A percentile compares a stretch with the other conserved stretches of the same genome.
Conservation (phyloP, 345 rosid species). For the Alliaria petiolata region DNA sequence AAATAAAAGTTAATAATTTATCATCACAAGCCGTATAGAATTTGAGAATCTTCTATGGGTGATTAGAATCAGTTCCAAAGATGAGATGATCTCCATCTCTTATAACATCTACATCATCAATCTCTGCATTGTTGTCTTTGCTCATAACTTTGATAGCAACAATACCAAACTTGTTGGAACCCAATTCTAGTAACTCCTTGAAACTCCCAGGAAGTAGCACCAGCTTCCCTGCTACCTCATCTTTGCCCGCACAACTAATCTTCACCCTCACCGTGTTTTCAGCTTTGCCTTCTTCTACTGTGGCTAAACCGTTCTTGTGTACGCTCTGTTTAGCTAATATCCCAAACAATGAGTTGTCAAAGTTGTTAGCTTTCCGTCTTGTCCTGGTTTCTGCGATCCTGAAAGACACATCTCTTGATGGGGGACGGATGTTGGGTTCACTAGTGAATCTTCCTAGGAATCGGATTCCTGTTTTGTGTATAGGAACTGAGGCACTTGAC, state of each 20-base stretch:
- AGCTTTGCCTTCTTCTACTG: constrained; percentile 25
- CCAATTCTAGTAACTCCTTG: constrained; percentile 56
- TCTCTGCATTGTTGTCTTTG: constrained; percentile 58
- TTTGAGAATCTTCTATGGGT: not conserved
- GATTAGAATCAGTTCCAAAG: constrained; percentile 31
- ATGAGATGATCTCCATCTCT: constrained; percentile 85
- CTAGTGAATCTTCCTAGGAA: constrained; percentile 68
- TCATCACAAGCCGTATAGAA: not conserved
- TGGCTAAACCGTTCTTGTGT: constrained; percentile 35
- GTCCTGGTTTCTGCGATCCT: constrained; percentile 39
- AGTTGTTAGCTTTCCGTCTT: constrained; percentile 55
- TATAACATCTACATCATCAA: constrained; percentile 63
- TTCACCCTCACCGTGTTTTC: constrained; percentile 47
- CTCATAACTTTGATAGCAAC: constrained; percentile 41
- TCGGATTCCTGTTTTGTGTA: constrained; percentile 40
- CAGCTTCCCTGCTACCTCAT: constrained; percentile 48
- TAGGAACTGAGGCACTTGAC: constrained; percentile 40
- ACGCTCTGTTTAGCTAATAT: constrained; percentile 49
- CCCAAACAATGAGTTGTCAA: constrained; percentile 73
- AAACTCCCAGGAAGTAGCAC: constrained; percentile 58
- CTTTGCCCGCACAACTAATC: constrained; percentile 59
- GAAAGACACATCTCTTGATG: constrained; percentile 45
- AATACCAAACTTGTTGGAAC: constrained; percentile 57
- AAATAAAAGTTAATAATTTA: not conserved
- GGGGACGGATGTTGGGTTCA: constrained; percentile 61